phyloP scores from a whole-genome alignment of 2,329 filamentous ascomycete genomes.

The Penicillium thymicola region DNA sequence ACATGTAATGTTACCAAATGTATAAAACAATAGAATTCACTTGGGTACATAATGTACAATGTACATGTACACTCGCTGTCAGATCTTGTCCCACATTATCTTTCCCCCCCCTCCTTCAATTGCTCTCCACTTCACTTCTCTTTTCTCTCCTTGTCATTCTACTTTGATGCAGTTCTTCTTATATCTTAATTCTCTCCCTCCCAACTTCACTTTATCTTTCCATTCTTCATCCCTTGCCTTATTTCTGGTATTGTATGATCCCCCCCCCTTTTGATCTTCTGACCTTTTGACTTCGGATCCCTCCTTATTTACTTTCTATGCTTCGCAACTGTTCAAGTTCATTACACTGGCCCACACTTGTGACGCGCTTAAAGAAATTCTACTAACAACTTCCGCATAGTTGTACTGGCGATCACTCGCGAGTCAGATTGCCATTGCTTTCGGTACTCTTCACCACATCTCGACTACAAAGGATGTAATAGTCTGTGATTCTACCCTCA shows the following conservation, averaged over 20 bases:
- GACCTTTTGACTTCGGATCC: background rate
- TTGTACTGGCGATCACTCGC: background rate
- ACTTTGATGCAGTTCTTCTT: background rate
- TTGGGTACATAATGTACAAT: background rate
- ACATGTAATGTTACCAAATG: background rate
- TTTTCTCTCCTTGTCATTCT: constrained; percentile 6
- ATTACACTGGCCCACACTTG: background rate
- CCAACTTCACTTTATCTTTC: background rate
- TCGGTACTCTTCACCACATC: background rate
- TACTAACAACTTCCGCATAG: background rate
- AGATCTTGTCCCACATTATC: constrained; percentile 15
- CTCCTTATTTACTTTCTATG: constrained; percentile 1
- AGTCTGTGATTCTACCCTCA: background rate
- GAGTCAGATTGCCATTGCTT: background rate
- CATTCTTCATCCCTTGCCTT: constrained; percentile 17
- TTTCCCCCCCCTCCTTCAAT: constrained; percentile 2
- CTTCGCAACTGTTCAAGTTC: background rate
- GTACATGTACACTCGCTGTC: background rate
- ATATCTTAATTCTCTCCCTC: background rate
- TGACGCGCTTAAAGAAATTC: background rate
- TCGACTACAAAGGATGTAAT: constrained; percentile 22
- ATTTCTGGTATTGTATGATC: constrained; percentile 12
- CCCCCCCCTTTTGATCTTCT: constrained; percentile 1
- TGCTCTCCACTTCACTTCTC: constrained; percentile 1
- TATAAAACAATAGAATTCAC: constrained; percentile 2